Evolutionary conservation across 148 eudicot species (phyloP), one percentile per base, ranked within the genome.

Genomic region (Linanthus parryae): DNA sequence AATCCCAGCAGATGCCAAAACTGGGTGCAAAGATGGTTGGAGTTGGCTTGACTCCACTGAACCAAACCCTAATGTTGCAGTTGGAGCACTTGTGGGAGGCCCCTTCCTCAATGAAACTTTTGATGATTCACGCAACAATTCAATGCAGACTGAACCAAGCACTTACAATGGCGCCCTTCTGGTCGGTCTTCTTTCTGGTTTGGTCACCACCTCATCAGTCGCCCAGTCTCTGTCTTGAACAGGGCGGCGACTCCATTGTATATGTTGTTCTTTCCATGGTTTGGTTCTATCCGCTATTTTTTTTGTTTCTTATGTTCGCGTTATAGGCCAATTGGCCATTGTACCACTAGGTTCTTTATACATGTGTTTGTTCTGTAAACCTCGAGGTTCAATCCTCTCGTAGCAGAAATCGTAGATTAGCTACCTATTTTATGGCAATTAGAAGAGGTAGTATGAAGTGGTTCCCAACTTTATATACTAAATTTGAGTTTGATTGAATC

Each of bases 21-120:
- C 94, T 0, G 65, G 74, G 1, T 92, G 96, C 64, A 63, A 53
- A 1, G 78, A 77, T 2, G 96, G 96, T 17, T 83, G 66, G 50
- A 61, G 64, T 52, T 92, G 77, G 78, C 96, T 92, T 9, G 48
- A 26, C 0, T 77, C 90, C 0, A 10, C 66, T 0, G 22, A 79
- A 17, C 96, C 98, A 11, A 87, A 87, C 30, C 98, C 96, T 4
- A 92, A 92, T 34, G 54, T 92, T n/a, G 90, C 89, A 2, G 46
- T 52, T 26, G 98, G 98, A 39, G 98, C 80, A 16, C 81, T 92
- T 10, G 90, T 87, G 0, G 98, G 96, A 2, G 96, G 98, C 5
- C 96, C 96, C 0, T 92, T 81, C 55, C 31, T 64, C 22, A 87
- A 92, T 18, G 96, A 84, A 33, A 74, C 84, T 0, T 92, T 34